These are phyloP conservation scores for Parachlorella kessleri DNA, from an alignment of 139 green algal species.

Conservation along the genomic window DNA sequence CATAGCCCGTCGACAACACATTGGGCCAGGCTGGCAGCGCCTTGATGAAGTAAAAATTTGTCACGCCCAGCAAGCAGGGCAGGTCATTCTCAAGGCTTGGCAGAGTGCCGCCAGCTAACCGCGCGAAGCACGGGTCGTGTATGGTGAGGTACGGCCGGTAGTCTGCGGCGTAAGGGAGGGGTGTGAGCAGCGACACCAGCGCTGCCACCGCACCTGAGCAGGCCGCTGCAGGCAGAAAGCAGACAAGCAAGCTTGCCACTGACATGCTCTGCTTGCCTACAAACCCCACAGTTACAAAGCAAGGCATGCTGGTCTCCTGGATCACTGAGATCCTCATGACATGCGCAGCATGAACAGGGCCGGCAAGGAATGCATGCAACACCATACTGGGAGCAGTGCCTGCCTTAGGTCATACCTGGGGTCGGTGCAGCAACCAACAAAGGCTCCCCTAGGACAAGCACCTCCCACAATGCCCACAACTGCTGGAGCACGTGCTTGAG, in stretches of 20 bases:
- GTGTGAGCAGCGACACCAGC: slow-evolving; percentile 72
- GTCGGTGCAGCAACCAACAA: slow-evolving; percentile 79
- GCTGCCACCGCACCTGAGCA: slow-evolving; percentile 69
- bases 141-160: slow-evolving; percentile 94
- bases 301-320: no score
- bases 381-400: no score
- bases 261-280: background rate
- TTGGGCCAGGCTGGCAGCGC: slow-evolving; percentile 67
- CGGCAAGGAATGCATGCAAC: no score
- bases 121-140: slow-evolving; percentile 80
- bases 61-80: slow-evolving; percentile 83
- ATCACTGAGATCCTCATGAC: no score
- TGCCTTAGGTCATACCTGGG: slow-evolving; percentile 36
- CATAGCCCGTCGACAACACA: slow-evolving; percentile 68
- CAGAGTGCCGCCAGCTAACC: slow-evolving; percentile 46
- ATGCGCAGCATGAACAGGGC: no score
- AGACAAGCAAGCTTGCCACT: background rate
- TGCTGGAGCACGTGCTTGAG: slow-evolving; percentile 36
- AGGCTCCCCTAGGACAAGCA: slow-evolving; percentile 77
- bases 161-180: slow-evolving; percentile 81
- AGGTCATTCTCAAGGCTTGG: slow-evolving; percentile 40
- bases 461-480: slow-evolving; percentile 87
- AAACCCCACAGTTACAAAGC: no score
- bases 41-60: slow-evolving; percentile 93
- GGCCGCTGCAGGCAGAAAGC: slow-evolving; percentile 35